Base-by-base conservation (phyloP, 2,329 filamentous ascomycete genomes). In the Piedraia hortae region DNA sequence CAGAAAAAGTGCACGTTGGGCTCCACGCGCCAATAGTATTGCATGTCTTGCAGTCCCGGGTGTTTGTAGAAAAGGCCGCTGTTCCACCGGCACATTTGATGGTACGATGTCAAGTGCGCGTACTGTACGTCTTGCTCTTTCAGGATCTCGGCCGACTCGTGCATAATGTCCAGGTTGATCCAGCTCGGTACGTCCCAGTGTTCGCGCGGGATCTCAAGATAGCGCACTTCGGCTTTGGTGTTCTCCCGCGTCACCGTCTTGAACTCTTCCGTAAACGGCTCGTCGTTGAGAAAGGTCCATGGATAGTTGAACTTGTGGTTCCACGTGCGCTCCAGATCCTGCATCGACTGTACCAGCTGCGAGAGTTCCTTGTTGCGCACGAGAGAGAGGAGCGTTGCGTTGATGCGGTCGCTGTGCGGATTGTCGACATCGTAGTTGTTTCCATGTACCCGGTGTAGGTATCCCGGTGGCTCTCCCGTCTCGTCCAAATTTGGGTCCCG, bases 31-130 rank as follows among this genome's bases (percentile, higher is more conserved):
- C 85, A 97, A 56, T 97, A 97, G 56, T 75, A 97, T 34, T 77
- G 73, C 31, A 61, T 64, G 36, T 85, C 49, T 32, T 65, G 55
- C 25, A 97, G 61, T 1, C 78, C 80, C 0, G 78, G 77, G 46
- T 97, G 85, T 42, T 85, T 78, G 56, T 90, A 91, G 56, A 97
- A 97, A 47, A 93, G 59, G 40, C 85, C 85, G 39, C 74, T 88
- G 52, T 97, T 97, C 85, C 85, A 97, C 25, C 85, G 68, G 44
- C 85, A 97, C 85, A 97, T 97, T 43, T 93, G 73, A 48, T 93
- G 82, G 50, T 97, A 97, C 21, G 78, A 90, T 24, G 74, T 50
- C 56, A 73, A 74, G 35, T 66, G 59, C 38, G 74, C 75, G 45
- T 97, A 97, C 43, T 93, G 82, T 19, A 97, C 77, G 6, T 71